Evolutionary conservation across 2,329 filamentous ascomycete species (phyloP).

Genomic region (Aureobasidium zeae): DNA sequence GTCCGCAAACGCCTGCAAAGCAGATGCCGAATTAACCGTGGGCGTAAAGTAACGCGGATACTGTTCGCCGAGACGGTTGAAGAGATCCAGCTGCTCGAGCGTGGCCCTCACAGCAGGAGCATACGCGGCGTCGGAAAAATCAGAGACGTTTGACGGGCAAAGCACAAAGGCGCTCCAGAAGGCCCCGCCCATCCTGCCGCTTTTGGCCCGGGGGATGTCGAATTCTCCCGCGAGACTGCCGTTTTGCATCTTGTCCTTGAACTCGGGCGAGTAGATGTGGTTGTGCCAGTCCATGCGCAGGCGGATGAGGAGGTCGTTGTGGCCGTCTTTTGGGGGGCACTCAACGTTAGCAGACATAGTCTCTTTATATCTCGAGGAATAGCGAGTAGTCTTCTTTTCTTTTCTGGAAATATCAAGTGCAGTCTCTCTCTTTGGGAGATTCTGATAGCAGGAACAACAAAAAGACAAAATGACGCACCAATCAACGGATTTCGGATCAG

Average conservation of each 20-base stretch:
- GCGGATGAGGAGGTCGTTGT: constrained; percentile 75
- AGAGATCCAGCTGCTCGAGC: constrained; percentile 65
- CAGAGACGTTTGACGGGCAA: constrained; percentile 62
- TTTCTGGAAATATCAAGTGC: too few species aligned
- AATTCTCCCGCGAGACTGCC: constrained; percentile 62
- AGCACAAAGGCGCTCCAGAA: constrained; percentile 85
- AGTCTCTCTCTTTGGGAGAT: too few species aligned
- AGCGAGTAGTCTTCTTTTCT: too few species aligned
- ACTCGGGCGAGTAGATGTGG: constrained; percentile 65
- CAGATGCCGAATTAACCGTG: constrained; percentile 49
- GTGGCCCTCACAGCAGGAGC: constrained; percentile 57
- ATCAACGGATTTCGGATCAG: constrained; percentile 33
- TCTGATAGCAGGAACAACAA: too few species aligned
- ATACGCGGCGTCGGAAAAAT: constrained; percentile 68
- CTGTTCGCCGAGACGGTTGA: constrained; percentile 51
- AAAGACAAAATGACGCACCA: constrained; percentile 22
- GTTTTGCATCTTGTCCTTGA: constrained; percentile 63
- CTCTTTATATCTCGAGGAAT: too few species aligned
- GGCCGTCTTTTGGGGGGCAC: constrained; percentile 71
- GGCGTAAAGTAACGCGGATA: constrained; percentile 65
- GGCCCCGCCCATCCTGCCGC: constrained; percentile 68
- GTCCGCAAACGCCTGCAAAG: constrained; percentile 43
- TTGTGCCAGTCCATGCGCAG: constrained; percentile 61
- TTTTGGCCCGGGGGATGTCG: constrained; percentile 64
- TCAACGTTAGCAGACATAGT: background rate